Percentiles rank a stretch among this genome's conserved stretches.
phyloP scores from a whole-genome alignment of 495 filamentous ascomycete species.

The Penicillium robsamsonii region DNA sequence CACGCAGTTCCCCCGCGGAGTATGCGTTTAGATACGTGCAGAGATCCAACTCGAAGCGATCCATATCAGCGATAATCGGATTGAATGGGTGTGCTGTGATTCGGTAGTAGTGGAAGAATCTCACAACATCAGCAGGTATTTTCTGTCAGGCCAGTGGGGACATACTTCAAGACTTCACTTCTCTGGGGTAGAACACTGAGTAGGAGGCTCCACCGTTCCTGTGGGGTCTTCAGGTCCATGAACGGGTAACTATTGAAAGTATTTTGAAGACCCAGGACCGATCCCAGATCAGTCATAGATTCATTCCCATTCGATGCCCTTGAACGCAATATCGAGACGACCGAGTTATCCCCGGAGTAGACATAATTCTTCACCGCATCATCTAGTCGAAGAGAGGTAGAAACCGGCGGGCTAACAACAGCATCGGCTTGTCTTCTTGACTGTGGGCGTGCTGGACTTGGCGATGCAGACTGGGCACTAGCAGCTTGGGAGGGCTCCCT shows the following conservation, averaged over 20 bases:
- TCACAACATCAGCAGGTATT: too few relatives aligned
- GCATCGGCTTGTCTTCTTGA: too few relatives aligned
- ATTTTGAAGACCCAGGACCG: conserved; percentile 69
- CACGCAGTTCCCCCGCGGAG: conserved; percentile 27
- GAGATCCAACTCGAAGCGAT: conserved; percentile 47
- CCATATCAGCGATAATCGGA: conserved; percentile 48
- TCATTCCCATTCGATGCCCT: conserved; percentile 57
- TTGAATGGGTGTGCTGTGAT: conserved; percentile 51
- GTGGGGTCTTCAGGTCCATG: conserved; percentile 31
- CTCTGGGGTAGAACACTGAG: conserved; percentile 31
- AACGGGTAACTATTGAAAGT: conserved; percentile 71
- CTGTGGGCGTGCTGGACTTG: too few relatives aligned
- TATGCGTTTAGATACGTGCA: conserved; percentile 44
- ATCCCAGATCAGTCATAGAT: conserved; percentile 33
- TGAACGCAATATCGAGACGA: conserved; percentile 34
- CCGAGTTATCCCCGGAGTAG: conserved; percentile 41
- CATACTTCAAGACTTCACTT: conserved; percentile 36
- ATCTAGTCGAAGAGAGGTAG: too few relatives aligned
- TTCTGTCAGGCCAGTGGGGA: too few relatives aligned
- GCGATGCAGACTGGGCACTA: too few relatives aligned
- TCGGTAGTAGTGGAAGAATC: conserved; percentile 50
- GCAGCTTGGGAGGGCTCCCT: too few relatives aligned
- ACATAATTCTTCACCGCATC: conserved; percentile 33
- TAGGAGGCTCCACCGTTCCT: conserved; percentile 31
- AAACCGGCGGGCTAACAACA: too few relatives aligned